phyloP scores from a whole-genome alignment of 345 rosid genomes.

The Gossypium sturtianum region DNA sequence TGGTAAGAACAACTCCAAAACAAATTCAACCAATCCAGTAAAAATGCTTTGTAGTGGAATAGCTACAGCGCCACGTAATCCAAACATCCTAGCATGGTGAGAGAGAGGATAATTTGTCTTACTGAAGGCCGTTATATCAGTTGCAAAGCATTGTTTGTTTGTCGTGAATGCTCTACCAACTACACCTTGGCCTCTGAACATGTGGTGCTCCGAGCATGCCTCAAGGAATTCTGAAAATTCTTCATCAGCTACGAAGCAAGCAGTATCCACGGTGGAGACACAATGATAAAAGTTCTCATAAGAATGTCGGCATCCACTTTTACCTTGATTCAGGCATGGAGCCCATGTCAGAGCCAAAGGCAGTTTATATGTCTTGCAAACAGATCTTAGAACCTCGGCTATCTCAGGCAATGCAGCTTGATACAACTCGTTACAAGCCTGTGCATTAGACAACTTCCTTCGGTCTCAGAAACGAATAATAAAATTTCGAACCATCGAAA shows the following conservation, averaged over 20 bases:
- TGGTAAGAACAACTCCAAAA: conserved; percentile 82
- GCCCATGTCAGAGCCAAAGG: conserved; percentile 91
- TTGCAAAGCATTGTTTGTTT: conserved; percentile 55
- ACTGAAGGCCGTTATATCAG: conserved; percentile 58
- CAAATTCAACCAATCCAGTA: conserved; percentile 53
- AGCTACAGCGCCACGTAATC: conserved; percentile 66
- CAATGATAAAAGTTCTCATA: conserved; percentile 50
- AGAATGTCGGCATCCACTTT: conserved; percentile 64
- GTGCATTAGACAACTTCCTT: conserved; percentile 24
- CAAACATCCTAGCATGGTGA: conserved; percentile 80
- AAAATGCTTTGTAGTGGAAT: conserved; percentile 50
- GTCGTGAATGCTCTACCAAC: conserved; percentile 68
- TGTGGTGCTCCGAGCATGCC: conserved; percentile 88
- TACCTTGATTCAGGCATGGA: conserved; percentile 53
- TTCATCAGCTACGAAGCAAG: conserved; percentile 51
- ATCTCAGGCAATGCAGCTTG: conserved; percentile 51
- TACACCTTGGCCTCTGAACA: conserved; percentile 63
- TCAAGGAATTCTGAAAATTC: conserved; percentile 41
- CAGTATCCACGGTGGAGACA: conserved; percentile 59
- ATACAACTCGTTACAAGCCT: conserved; percentile 52
- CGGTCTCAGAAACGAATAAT: conserved; percentile 23
- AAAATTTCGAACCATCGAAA: conserved; percentile 4
- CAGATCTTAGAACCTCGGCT: conserved; percentile 44
- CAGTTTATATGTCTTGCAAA: conserved; percentile 50
- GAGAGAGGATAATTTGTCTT: conserved; percentile 73